These are phyloP conservation scores for Puccinia polysora DNA, from an alignment of 1,284 basidiomycete genomes.

Conservation along the genomic window DNA sequence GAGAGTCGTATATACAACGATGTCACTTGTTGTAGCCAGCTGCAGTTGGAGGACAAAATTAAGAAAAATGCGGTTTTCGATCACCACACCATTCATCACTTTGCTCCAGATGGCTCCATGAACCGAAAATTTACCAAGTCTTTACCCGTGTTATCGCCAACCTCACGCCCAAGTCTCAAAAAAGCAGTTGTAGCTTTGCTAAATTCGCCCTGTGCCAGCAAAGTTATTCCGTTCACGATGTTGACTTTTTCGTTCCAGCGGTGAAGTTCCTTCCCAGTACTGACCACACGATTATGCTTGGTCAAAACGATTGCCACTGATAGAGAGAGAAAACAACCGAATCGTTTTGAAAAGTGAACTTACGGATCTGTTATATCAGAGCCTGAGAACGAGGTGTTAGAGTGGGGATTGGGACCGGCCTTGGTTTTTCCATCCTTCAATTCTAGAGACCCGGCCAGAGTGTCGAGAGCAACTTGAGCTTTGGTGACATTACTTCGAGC, in stretches of 20 bases:
- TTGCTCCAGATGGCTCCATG: not conserved
- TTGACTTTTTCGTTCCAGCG: constrained; percentile 60
- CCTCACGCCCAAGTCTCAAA: constrained; percentile 55
- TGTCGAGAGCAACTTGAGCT: constrained; percentile 14
- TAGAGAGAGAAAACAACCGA: not conserved
- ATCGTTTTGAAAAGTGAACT: constrained; percentile 47
- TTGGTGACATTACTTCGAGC: constrained; percentile 25
- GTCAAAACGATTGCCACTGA: constrained; percentile 48
- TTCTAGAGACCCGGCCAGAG: constrained; percentile 25
- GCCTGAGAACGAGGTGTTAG: constrained; percentile 24
- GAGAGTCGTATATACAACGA: constrained; percentile 74
- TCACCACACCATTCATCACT: not conserved
- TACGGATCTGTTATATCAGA: constrained; percentile 45
- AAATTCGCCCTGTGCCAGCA: constrained; percentile 66
- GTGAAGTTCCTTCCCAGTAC: constrained; percentile 46
- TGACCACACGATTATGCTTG: constrained; percentile 51
- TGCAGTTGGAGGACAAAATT: constrained; percentile 50
- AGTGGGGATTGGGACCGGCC: constrained; percentile 42
- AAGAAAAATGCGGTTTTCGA: not conserved
- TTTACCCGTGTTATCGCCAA: not conserved
- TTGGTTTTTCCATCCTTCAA: constrained; percentile 46
- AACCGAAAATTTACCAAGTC: not conserved
- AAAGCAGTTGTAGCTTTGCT: constrained; percentile 70
- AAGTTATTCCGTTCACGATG: constrained; percentile 67
- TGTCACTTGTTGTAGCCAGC: constrained; percentile 70